Percentiles rank a stretch among this genome's conserved stretches.
Evolutionary conservation across 352 stramenopile species (phyloP).

Genomic region (Pythium apleroticum): DNA sequence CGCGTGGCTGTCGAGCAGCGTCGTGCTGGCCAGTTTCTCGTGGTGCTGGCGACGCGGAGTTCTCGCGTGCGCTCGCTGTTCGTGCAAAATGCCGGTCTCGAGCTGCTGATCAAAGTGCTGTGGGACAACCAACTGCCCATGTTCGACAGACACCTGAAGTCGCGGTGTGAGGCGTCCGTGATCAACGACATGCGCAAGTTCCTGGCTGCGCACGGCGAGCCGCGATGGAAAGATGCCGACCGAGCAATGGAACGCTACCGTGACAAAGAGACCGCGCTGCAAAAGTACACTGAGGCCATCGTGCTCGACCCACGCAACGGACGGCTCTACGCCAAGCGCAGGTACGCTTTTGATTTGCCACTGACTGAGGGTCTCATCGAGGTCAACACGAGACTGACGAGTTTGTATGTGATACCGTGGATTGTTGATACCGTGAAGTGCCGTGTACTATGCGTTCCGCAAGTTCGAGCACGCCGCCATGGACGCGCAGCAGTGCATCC

Average conservation of each 20-base stretch:
- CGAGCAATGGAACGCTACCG: constrained; percentile 10
- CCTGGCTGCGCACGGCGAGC: constrained; percentile 20
- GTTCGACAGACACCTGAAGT: constrained; percentile 23
- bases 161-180: not conserved
- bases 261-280: constrained; percentile 19
- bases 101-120: constrained; percentile 27
- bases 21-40: constrained; percentile 25
- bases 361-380: not conserved
- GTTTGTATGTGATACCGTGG: not conserved
- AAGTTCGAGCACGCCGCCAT: constrained; percentile 23
- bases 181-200: constrained; percentile 24
- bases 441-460: constrained; percentile 20
- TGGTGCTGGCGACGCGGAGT: constrained; percentile 19
- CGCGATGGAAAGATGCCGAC: constrained; percentile 16
- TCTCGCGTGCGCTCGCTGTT: constrained; percentile 21
- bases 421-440: constrained; percentile 10
- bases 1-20: constrained; percentile 21
- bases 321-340: constrained; percentile 23
- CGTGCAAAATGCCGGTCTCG: constrained; percentile 24
- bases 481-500: constrained; percentile 30
- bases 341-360: constrained; percentile 14
- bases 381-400: not conserved
- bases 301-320: constrained; percentile 26
- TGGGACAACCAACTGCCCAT: constrained; percentile 21
- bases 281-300: constrained; percentile 29